These are phyloP conservation scores for Medicago arabica DNA, from an alignment of 306 rosid genomes.

Conservation along the genomic window DNA sequence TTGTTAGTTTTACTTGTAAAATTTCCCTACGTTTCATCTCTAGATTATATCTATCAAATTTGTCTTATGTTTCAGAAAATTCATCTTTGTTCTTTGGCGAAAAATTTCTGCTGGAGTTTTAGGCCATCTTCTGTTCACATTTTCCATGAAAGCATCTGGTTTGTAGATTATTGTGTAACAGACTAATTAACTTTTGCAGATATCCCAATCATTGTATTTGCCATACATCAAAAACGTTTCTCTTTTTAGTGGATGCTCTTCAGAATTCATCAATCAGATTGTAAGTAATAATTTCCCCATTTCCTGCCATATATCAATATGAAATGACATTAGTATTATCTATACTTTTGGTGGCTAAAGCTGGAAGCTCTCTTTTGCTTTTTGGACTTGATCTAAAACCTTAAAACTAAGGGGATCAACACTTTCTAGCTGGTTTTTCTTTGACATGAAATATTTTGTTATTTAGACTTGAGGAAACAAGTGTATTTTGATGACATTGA, in stretches of 20 bases:
- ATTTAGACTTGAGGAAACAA: background rate
- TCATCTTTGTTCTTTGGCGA: conserved; percentile 1
- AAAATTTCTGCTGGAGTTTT: conserved; percentile 12
- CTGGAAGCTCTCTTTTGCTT: conserved; percentile 17
- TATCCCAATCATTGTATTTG: conserved; percentile 79
- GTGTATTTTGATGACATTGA: background rate
- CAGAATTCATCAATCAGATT: conserved; percentile 93
- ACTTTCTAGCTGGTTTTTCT: background rate
- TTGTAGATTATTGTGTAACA: conserved; percentile 18
- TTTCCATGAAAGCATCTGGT: conserved; percentile 15
- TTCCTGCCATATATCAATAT: conserved; percentile 28
- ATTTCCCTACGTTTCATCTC: conserved; percentile 12
- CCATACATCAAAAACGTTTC: conserved; percentile 63
- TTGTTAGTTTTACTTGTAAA: conserved; percentile 15
- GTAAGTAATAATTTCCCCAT: conserved; percentile 53
- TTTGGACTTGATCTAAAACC: conserved; percentile 25
- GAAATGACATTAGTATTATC: conserved; percentile 12
- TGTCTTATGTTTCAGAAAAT: background rate
- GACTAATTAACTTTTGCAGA: conserved; percentile 56
- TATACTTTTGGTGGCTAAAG: background rate
- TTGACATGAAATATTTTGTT: background rate
- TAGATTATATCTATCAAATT: conserved; percentile 15
- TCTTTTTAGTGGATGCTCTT: conserved; percentile 78
- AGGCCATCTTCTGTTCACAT: background rate
- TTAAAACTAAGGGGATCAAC: conserved; percentile 7